phyloP scores from a whole-genome alignment of 768 basidiomycete species.

The Trametes elegans region DNA sequence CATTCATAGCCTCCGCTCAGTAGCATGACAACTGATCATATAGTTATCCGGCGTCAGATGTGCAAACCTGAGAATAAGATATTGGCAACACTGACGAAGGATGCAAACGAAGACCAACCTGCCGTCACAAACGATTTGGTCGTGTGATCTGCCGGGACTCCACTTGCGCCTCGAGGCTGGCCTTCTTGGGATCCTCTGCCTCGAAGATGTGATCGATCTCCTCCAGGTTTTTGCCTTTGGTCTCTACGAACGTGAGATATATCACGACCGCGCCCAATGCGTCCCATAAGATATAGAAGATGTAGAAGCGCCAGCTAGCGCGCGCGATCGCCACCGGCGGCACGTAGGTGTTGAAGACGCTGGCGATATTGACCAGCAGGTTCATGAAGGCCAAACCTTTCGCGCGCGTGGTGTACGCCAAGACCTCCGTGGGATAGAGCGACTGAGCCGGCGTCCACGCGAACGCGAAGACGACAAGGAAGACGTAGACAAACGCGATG shows the following conservation, averaged over 20 bases:
- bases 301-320: constrained; percentile 41
- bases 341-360: constrained; percentile 78
- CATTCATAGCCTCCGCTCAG: neutral
- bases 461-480: constrained; percentile 20
- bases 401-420: constrained; percentile 64
- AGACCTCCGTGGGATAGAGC: constrained; percentile 68
- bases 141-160: too few relatives aligned
- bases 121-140: too few relatives aligned
- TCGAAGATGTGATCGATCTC: constrained; percentile 24
- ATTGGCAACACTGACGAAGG: too few relatives aligned
- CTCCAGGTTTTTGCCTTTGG: constrained; percentile 44
- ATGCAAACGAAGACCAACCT: too few relatives aligned
- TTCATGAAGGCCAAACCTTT: constrained; percentile 81
- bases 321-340: constrained; percentile 69
- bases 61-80: too few relatives aligned
- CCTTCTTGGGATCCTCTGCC: constrained; percentile 17
- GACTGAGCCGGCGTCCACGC: constrained; percentile 58
- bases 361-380: constrained; percentile 56
- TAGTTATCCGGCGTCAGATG: too few relatives aligned
- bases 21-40: too few relatives aligned
- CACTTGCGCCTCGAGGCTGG: constrained; percentile 14
- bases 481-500: constrained; percentile 25
- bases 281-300: constrained; percentile 63
- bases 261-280: constrained; percentile 59
- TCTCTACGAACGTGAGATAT: constrained; percentile 58